A percentile compares a stretch with the other conserved stretches of the same genome.
phyloP scores from a whole-genome alignment of 495 filamentous ascomycete genomes.

The Patellaria atrata region DNA sequence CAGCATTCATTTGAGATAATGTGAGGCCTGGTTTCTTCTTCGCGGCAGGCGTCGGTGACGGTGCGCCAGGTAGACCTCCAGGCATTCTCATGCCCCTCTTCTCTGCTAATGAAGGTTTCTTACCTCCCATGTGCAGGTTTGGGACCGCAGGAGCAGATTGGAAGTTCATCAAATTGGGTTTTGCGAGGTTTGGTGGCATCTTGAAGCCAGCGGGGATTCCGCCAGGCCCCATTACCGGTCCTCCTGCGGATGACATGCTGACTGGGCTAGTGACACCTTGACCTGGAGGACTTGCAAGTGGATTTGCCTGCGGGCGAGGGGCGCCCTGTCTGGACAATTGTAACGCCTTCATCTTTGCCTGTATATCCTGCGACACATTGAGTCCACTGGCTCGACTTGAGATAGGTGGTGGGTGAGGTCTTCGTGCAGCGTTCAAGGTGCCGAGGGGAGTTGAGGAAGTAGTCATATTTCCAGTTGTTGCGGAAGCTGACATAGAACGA shows the following conservation, averaged over 20 bases:
- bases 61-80: constrained; percentile 26
- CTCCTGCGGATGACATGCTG: constrained; percentile 3
- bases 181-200: constrained; percentile 11
- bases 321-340: constrained; percentile 23
- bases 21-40: constrained; percentile 25
- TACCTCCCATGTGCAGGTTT: constrained; percentile 9
- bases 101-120: constrained; percentile 37
- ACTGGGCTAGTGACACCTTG: constrained; percentile 9
- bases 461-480: constrained; percentile 39
- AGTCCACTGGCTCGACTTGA: constrained; percentile 41
- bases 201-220: constrained; percentile 23
- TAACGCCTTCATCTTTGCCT: constrained; percentile 36
- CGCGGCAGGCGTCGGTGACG: constrained; percentile 11
- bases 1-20: constrained; percentile 27
- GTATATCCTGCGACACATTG: constrained; percentile 53
- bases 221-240: constrained; percentile 6
- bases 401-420: constrained; percentile 32
- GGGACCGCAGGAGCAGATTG: constrained; percentile 26
- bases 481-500: constrained; percentile 24
- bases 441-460: constrained; percentile 67
- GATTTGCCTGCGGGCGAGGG: constrained; percentile 13
- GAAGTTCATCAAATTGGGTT: constrained; percentile 19
- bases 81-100: constrained; percentile 25
- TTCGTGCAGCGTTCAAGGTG: constrained; percentile 63
- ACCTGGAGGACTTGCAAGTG: neutral